Percentiles rank a stretch among this genome's conserved stretches.
Evolutionary conservation across 2,329 filamentous ascomycete genomes (phyloP).

Genomic region (Aspergillus thermomutatus): DNA sequence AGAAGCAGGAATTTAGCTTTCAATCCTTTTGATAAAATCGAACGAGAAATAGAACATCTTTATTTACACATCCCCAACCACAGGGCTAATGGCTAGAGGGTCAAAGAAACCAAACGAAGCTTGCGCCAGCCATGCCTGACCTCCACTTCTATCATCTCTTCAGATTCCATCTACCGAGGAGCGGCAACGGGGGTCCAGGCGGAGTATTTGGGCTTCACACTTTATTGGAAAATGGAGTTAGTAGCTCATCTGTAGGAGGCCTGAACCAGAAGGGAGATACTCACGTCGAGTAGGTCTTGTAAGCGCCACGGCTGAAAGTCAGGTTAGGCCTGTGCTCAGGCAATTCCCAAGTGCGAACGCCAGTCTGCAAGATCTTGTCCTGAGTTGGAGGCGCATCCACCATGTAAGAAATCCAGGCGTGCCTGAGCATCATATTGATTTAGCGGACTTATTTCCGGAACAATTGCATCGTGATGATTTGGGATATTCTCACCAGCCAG

Average conservation of each 20-base stretch:
- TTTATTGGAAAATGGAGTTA: slow-evolving; percentile 13
- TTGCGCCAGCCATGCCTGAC: not conserved
- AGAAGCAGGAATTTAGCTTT: not conserved
- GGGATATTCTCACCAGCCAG: slow-evolving; percentile 63
- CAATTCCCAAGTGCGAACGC: slow-evolving; percentile 72
- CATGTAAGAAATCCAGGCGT: slow-evolving; percentile 94
- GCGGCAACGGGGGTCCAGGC: slow-evolving; percentile 37
- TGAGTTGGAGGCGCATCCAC: slow-evolving; percentile 80
- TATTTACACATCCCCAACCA: slow-evolving; percentile 33
- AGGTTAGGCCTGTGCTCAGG: slow-evolving; percentile 69
- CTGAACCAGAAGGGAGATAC: slow-evolving; percentile 37
- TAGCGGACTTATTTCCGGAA: not conserved
- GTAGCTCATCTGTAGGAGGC: not conserved
- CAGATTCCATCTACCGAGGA: slow-evolving; percentile 27
- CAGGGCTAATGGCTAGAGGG: slow-evolving; percentile 5
- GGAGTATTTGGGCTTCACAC: slow-evolving; percentile 32
- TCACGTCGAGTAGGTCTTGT: slow-evolving; percentile 93
- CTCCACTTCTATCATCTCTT: not conserved
- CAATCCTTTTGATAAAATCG: not conserved
- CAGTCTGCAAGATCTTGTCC: slow-evolving; percentile 68
- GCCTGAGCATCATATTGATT: slow-evolving; percentile 49
- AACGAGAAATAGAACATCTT: slow-evolving; percentile 30
- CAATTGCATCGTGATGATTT: not conserved
- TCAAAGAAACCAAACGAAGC: slow-evolving; percentile 2
- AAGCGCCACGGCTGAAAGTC: slow-evolving; percentile 74